Evolutionary conservation across 768 basidiomycete species (phyloP), one percentile per base, ranked within the genome.

Genomic region (Panaeolus cyanescens): DNA sequence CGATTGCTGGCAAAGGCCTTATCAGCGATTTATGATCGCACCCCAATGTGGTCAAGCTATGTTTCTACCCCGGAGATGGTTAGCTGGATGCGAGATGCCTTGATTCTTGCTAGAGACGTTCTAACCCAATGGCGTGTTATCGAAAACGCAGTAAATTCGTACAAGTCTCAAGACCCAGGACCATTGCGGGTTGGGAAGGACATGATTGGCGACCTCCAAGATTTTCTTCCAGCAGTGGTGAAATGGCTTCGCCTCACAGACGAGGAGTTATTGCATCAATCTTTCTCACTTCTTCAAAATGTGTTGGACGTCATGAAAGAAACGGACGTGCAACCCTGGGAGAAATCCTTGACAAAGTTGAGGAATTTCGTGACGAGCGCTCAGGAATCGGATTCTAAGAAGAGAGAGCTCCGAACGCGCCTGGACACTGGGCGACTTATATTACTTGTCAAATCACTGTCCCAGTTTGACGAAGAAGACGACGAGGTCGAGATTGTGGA

Each of bases 51-150:
- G 97, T 85, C 97, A 0, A 72, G 78, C 7, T 90, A 83, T 71
- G 92, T 92, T 72, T 89, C 91, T 58, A 87, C 85, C 66, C 84
- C 88, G 28, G 87, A 88, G 59, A 97, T 99, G 96, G 83, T 91
- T 13, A 84, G 88, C 32, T 99, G 97, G 97, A 99, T 99, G 97
- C 86, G 96, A 59, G 97, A 99, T 71, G 97, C 96, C 2, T 81
- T 99, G 56, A 95, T 99, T 64, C 95, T 97, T 68, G 95, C 90
- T 8, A 78, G 91, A 65, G 92, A 96, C 67, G 83, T 97, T 79
- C 75, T 97, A 53, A 89, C 86, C 2, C 88, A 94, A 64, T 86
- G 94, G 75, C 79, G 87, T 40, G 84, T 89, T 10, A 86, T 99
- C 62, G 95, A 96, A 72, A 80, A 79, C 28, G 89, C 90, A 9